Base-by-base conservation (phyloP, 2,329 filamentous ascomycete genomes). In the Fusarium nanum region DNA sequence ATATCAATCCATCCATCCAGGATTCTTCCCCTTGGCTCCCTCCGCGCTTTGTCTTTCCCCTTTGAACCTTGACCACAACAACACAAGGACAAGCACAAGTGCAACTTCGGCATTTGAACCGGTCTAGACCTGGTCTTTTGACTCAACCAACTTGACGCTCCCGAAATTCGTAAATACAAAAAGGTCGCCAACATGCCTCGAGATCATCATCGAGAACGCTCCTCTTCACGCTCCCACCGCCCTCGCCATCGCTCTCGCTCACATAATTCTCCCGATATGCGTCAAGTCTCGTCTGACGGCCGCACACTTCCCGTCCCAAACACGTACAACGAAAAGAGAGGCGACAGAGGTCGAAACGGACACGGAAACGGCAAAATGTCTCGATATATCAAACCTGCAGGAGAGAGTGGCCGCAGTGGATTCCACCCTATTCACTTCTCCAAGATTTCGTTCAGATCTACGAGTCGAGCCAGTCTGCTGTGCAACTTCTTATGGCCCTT, bases 401-500 rank as follows among this genome's bases (percentile, higher is more conserved):
- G 84, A 56, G 83, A 86, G 71, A 83, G 81, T 71, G 83, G 83
- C 14, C 80, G 84, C 28, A 76, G 72, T 8, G 82, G 83, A 44
- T 79, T 86, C 58, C 78, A 84, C 50, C 82, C 82, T 4, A 70
- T 77, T 65, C 80, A 82, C 50, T 85, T 86, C 68, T 58, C 83
- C 23, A 73, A 71, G 37, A 84, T 86, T 64, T 78, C 79, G 46
- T 83, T 81, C 74, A 76, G 77, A 42, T 84, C 81, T 20, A 79
- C 83, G 4, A 83, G 81, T 72, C 78, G 77, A n/a, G 82, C 81
- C 5, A 83, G 82, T 66, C 78, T 80, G 68, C 73, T 81, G 27
- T 85, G 84, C 67, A 86, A 86, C 67, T 62, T 86, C 14, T 75
- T 86, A 6, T 86, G 84, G 84, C 84, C 84, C 6, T 78, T 86